Conservation (phyloP, 2,329 filamentous ascomycete species). For the Aspergillus bombycis region DNA sequence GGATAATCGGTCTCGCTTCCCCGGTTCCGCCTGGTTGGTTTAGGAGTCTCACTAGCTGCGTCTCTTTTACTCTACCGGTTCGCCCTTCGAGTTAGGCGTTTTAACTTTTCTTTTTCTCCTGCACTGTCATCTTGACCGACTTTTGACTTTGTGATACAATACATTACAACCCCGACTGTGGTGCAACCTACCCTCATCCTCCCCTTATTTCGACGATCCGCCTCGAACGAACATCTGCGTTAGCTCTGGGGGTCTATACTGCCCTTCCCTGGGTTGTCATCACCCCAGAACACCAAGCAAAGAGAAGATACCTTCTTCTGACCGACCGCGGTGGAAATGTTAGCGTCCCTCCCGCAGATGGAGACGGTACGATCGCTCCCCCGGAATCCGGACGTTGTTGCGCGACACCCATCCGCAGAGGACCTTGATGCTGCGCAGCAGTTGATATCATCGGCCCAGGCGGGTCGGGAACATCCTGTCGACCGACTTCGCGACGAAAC, state of each 20-base stretch:
- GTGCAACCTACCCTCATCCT: conserved; percentile 30
- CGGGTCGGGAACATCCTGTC: conserved; percentile 41
- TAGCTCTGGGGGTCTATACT: conserved; percentile 16
- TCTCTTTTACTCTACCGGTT: conserved; percentile 19
- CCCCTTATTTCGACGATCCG: conserved; percentile 22
- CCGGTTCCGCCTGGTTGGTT: conserved; percentile 21
- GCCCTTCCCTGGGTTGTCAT: conserved; percentile 12
- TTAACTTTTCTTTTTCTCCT: conserved; percentile 24
- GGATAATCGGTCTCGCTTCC: conserved; percentile 20
- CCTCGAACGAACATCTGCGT: conserved; percentile 17
- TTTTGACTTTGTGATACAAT: conserved; percentile 40
- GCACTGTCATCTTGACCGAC: conserved; percentile 38
- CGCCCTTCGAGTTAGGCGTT: conserved; percentile 22
- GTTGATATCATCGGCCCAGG: conserved; percentile 50
- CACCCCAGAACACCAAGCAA: neutral
- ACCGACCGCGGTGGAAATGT: conserved; percentile 32
- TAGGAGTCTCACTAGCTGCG: conserved; percentile 30
- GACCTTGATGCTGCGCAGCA: conserved; percentile 53
- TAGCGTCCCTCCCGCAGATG: conserved; percentile 43
- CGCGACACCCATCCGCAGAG: conserved; percentile 50
- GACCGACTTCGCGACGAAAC: conserved; percentile 31
- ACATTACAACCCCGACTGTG: conserved; percentile 35
- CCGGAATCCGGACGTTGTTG: conserved; percentile 32
- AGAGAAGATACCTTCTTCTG: conserved; percentile 3
- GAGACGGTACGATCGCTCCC: conserved; percentile 39